Evolutionary conservation across 2,329 filamentous ascomycete genomes (phyloP).

Genomic region (Alternaria ethzedia): DNA sequence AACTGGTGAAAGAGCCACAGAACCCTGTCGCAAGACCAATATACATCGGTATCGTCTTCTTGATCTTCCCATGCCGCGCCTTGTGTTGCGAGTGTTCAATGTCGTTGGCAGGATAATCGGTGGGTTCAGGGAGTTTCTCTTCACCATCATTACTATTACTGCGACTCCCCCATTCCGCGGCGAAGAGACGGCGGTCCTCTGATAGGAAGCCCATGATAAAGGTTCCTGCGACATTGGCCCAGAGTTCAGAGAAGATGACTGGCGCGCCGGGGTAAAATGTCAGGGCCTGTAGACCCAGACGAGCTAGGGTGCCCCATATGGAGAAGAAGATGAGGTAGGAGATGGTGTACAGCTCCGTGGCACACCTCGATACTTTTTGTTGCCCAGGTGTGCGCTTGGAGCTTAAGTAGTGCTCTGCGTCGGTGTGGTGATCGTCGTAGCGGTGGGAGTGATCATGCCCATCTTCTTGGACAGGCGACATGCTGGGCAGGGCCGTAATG

Average conservation of each 20-base stretch:
- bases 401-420: constrained; percentile 13
- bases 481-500: constrained; percentile 39
- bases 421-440: background rate
- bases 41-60: constrained; percentile 88
- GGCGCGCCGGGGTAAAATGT: constrained; percentile 81
- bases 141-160: constrained; percentile 9
- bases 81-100: constrained; percentile 13
- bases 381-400: constrained; percentile 19
- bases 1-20: constrained; percentile 88
- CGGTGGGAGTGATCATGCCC: background rate
- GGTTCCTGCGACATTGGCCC: constrained; percentile 86
- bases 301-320: constrained; percentile 80
- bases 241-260: constrained; percentile 75
- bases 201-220: constrained; percentile 84
- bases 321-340: constrained; percentile 88
- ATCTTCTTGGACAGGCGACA: constrained; percentile 13
- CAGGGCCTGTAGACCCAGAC: constrained; percentile 79
- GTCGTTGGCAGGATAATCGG: background rate
- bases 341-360: constrained; percentile 64
- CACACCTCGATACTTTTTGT: constrained; percentile 31
- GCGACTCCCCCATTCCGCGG: constrained; percentile 66
- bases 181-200: constrained; percentile 79
- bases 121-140: constrained; percentile 26
- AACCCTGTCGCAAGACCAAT: constrained; percentile 86
- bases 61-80: constrained; percentile 58